phyloP scores from a whole-genome alignment of 2,329 filamentous ascomycete species.

The Hypoxylon rubiginosum region DNA sequence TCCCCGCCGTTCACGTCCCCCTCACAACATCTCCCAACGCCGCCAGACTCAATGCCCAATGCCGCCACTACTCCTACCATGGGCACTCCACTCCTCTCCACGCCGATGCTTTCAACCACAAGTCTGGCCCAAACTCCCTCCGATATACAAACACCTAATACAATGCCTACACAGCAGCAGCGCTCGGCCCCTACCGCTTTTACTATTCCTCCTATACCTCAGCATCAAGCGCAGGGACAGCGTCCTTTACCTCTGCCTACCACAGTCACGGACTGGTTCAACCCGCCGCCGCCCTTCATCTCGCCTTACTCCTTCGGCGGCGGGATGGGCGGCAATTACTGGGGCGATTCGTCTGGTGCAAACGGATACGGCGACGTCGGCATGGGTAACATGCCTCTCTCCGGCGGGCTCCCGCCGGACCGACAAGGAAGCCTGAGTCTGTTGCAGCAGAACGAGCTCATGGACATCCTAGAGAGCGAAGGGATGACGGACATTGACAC shows the following conservation, averaged over 20 bases:
- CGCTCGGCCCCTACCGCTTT: conserved; percentile 53
- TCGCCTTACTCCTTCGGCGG: conserved; percentile 60
- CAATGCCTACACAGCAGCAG: conserved; percentile 40
- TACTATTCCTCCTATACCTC: conserved; percentile 57
- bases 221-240: conserved; percentile 54
- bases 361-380: conserved; percentile 47
- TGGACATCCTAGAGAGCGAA: conserved; percentile 82
- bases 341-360: conserved; percentile 49
- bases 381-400: conserved; percentile 42
- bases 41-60: conserved; percentile 48
- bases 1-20: conserved; percentile 51
- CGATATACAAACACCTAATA: conserved; percentile 41
- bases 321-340: conserved; percentile 50
- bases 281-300: conserved; percentile 65
- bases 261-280: conserved; percentile 65
- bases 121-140: conserved; percentile 44
- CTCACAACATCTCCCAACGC: conserved; percentile 46
- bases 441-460: conserved; percentile 85
- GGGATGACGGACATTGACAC: conserved; percentile 73
- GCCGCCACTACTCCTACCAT: conserved; percentile 45
- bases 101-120: conserved; percentile 44
- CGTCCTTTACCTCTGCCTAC: conserved; percentile 60
- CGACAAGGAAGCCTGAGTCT: conserved; percentile 80
- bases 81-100: conserved; percentile 46
- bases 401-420: conserved; percentile 56